phyloP scores from a whole-genome alignment of 495 filamentous ascomycete species.

The Neurospora hispaniola region DNA sequence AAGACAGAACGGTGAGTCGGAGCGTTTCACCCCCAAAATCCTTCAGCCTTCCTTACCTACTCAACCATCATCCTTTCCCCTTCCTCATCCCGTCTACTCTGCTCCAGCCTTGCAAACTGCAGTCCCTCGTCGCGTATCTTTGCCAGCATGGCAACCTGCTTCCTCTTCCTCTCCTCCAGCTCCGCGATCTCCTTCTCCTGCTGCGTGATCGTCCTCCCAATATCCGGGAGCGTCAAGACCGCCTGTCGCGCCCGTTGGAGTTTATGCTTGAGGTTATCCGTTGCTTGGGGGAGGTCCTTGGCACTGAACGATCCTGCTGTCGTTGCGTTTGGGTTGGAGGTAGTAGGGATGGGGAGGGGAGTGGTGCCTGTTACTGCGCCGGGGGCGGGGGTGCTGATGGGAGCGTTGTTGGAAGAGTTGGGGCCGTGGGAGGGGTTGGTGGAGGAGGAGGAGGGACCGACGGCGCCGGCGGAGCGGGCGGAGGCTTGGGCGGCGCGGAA shows the following conservation, averaged over 20 bases:
- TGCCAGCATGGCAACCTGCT: constrained; percentile 46
- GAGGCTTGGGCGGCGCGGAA: constrained; percentile 41
- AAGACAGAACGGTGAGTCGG: not conserved
- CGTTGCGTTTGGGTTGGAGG: constrained; percentile 1
- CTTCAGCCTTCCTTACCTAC: not conserved
- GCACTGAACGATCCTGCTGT: constrained; percentile 40
- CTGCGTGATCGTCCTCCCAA: constrained; percentile 59
- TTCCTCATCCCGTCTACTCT: constrained; percentile 3
- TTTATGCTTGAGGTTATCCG: constrained; percentile 65
- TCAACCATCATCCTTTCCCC: constrained; percentile 19
- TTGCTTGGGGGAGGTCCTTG: constrained; percentile 67
- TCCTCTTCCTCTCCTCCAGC: constrained; percentile 55
- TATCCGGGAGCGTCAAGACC: constrained; percentile 61
- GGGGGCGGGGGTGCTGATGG: constrained; percentile 11
- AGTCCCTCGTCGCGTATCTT: constrained; percentile 33
- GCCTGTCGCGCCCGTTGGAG: constrained; percentile 64
- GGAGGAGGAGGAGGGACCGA: constrained; percentile 8
- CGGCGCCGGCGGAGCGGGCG: not conserved
- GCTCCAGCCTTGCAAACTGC: constrained; percentile 17
- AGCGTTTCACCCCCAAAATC: not conserved
- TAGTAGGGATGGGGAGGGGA: constrained; percentile 12
- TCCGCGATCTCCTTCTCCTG: constrained; percentile 71
- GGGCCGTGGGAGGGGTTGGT: constrained; percentile 3
- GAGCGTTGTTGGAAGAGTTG: not conserved
- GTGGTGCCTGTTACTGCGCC: constrained; percentile 24